These are phyloP conservation scores for Heterobasidion annosum DNA, from an alignment of 1,284 basidiomycete genomes.

Conservation along the genomic window DNA sequence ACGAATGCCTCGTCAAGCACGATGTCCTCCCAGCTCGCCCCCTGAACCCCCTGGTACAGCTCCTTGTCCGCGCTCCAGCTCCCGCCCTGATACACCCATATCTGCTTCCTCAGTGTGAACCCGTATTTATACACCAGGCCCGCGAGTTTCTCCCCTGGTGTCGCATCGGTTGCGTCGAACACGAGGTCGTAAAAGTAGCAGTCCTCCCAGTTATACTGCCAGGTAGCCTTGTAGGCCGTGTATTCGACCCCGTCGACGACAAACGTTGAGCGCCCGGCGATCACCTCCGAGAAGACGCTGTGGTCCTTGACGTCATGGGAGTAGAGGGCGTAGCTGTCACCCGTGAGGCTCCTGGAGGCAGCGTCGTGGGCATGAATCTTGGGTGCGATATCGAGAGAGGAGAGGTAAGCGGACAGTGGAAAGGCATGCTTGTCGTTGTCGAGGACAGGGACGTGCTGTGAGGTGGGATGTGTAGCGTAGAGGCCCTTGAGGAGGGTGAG, in stretches of 20 bases:
- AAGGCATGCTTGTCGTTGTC: conserved; percentile 5
- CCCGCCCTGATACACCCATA: conserved; percentile 29
- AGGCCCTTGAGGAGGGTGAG: conserved; percentile 8
- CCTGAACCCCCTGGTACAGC: conserved; percentile 28
- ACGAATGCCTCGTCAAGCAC: conserved; percentile 31
- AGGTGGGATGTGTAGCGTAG: conserved; percentile 5
- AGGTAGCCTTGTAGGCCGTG: conserved; percentile 14
- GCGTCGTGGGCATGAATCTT: conserved; percentile 6
- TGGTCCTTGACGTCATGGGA: neutral
- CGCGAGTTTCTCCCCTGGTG: conserved; percentile 15
- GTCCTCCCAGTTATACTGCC: conserved; percentile 5
- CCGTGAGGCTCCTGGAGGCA: neutral
- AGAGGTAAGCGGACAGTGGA: conserved; percentile 12
- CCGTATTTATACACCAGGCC: conserved; percentile 18
- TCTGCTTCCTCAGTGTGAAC: conserved; percentile 20
- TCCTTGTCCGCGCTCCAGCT: conserved; percentile 25
- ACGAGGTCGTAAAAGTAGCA: conserved; percentile 14
- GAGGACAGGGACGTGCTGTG: conserved; percentile 10
- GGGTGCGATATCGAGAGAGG: conserved; percentile 5
- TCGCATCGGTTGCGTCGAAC: conserved; percentile 10
- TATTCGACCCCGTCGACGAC: conserved; percentile 10
- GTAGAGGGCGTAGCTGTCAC: conserved; percentile 2
- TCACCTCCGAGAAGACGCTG: conserved; percentile 1
- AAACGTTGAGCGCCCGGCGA: conserved; percentile 12
- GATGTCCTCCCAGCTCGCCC: conserved; percentile 26